phyloP scores from a whole-genome alignment of 768 basidiomycete species.

The Lactarius psammicola region DNA sequence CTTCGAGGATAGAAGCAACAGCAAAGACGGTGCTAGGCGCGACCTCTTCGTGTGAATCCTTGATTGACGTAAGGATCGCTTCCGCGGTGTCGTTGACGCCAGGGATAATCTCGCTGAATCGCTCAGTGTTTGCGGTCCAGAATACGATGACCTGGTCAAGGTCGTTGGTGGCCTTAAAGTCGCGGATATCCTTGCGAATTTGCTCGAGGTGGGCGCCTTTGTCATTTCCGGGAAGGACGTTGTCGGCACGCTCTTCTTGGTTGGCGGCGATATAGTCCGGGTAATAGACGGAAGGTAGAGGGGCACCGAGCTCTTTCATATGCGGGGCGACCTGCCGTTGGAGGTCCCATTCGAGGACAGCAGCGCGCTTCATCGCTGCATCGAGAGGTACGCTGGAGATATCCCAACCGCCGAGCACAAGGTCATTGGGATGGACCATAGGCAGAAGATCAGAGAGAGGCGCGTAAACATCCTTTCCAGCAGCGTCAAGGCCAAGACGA shows the following conservation, averaged over 20 bases:
- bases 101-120: slow-evolving; percentile 90
- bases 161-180: slow-evolving; percentile 79
- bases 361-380: slow-evolving; percentile 88
- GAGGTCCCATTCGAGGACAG: slow-evolving; percentile 94
- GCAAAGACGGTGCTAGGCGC: slow-evolving; percentile 96
- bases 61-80: slow-evolving; percentile 79
- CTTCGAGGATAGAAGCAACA: slow-evolving; percentile 92
- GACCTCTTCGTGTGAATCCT: slow-evolving; percentile 85
- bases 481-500: slow-evolving; percentile 79
- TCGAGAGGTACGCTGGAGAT: slow-evolving; percentile 86
- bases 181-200: slow-evolving; percentile 89
- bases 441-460: slow-evolving; percentile 92
- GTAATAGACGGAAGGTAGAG: slow-evolving; percentile 94
- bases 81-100: slow-evolving; percentile 95
- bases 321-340: slow-evolving; percentile 91
- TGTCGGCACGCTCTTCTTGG: slow-evolving; percentile 95
- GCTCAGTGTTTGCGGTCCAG: slow-evolving; percentile 99
- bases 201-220: slow-evolving; percentile 92
- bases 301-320: slow-evolving; percentile 76
- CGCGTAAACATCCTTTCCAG: slow-evolving; percentile 86
- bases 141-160: slow-evolving; percentile 91
- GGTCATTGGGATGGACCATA: slow-evolving; percentile 98
- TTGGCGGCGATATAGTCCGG: slow-evolving; percentile 98
- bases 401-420: slow-evolving; percentile 98
- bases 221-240: slow-evolving; percentile 78